Evolutionary conservation across 148 eudicot genomes (phyloP).

Genomic region (Limonium bicolor): DNA sequence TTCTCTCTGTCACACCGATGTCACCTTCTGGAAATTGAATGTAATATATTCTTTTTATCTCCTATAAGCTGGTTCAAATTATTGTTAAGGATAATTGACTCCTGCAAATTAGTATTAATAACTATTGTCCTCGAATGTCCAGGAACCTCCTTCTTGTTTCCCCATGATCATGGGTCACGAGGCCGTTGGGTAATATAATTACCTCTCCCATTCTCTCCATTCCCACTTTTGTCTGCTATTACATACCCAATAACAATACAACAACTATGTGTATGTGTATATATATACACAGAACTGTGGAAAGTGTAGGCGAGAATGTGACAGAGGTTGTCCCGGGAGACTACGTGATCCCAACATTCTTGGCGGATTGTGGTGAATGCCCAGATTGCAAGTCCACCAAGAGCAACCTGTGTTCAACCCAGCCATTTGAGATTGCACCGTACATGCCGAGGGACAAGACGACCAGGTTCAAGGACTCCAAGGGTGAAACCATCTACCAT

Average conservation of each 20-base stretch:
- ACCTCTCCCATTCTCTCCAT: not conserved
- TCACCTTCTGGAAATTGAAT: constrained; percentile 45
- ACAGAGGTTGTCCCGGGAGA: constrained; percentile 51
- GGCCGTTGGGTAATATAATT: constrained; percentile 68
- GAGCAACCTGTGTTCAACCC: constrained; percentile 58
- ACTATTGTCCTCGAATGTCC: too few relatives aligned
- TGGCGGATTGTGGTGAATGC: constrained; percentile 74
- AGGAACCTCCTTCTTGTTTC: constrained; percentile 46
- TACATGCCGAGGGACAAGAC: constrained; percentile 60
- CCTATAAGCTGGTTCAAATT: too few relatives aligned
- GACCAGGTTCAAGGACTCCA: constrained; percentile 57
- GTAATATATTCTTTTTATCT: too few relatives aligned
- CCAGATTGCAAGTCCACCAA: constrained; percentile 49
- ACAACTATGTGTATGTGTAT: too few relatives aligned
- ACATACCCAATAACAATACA: not conserved
- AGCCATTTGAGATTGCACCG: constrained; percentile 42
- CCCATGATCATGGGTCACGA: constrained; percentile 84
- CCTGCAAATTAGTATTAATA: too few relatives aligned
- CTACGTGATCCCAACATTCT: constrained; percentile 49
- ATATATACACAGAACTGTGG: constrained; percentile 38
- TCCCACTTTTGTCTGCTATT: not conserved
- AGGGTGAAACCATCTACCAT: constrained; percentile 61
- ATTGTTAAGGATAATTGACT: too few relatives aligned
- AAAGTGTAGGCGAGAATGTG: constrained; percentile 66
- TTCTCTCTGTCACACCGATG: constrained; percentile 68